Evolutionary conservation across 1,284 basidiomycete genomes (phyloP).

Genomic region (Gomphus bonarii): DNA sequence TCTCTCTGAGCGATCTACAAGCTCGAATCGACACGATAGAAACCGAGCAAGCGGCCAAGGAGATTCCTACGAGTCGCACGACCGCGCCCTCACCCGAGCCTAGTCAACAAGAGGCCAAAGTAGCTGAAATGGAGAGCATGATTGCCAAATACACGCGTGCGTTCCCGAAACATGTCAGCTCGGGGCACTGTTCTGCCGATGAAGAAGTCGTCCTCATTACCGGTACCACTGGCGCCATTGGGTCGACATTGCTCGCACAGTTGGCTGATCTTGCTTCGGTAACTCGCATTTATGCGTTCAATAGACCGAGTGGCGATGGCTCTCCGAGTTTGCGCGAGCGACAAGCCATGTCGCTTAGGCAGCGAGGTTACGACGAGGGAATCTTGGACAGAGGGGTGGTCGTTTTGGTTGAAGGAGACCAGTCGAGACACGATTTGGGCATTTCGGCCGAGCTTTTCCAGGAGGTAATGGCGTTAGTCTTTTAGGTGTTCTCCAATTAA

Average conservation of each 20-base stretch:
- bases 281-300: conserved; percentile 18
- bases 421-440: conserved; percentile 17
- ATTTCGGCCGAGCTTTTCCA: conserved; percentile 16
- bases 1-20: conserved; percentile 19
- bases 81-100: neutral
- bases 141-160: conserved; percentile 15
- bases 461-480: conserved; percentile 7
- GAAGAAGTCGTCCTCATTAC: conserved; percentile 17
- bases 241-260: conserved; percentile 13
- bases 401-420: conserved; percentile 19
- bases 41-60: neutral
- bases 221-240: conserved; percentile 18
- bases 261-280: conserved; percentile 18
- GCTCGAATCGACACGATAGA: neutral
- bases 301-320: conserved; percentile 16
- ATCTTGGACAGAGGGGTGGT: conserved; percentile 15
- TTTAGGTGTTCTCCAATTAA: too few relatives aligned
- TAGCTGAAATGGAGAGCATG: conserved; percentile 14
- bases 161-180: conserved; percentile 9
- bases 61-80: neutral
- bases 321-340: conserved; percentile 3
- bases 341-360: conserved; percentile 14
- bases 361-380: conserved; percentile 15
- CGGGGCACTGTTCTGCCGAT: neutral
- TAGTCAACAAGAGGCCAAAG: neutral